Evolutionary conservation across 179 eudicot species (phyloP).

Genomic region (Corrigiola litoralis): DNA sequence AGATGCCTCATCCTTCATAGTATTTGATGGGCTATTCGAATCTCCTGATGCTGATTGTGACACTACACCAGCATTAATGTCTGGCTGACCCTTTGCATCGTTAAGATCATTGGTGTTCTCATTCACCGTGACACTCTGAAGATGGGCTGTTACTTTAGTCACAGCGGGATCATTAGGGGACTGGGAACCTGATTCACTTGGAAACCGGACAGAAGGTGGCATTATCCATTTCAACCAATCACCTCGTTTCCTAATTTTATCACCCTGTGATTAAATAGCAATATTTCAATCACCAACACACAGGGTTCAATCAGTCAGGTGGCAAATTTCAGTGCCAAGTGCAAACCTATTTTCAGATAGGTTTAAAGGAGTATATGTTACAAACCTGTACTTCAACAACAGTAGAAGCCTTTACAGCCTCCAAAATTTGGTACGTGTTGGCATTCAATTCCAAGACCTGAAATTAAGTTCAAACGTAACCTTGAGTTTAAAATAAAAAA

Average conservation of each 20-base stretch:
- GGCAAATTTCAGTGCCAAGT: not conserved
- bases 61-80: not conserved
- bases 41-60: too few species aligned
- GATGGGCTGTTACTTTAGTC: conserved; percentile 31
- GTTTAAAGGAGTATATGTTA: not conserved
- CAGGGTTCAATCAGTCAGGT: not conserved
- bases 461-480: conserved; percentile 4
- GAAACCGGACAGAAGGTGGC: conserved; percentile 40
- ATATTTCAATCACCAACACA: too few species aligned
- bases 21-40: conserved; percentile 9
- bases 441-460: conserved; percentile 64
- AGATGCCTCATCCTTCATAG: conserved; percentile 8
- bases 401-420: conserved; percentile 50
- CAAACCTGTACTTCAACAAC: conserved; percentile 77
- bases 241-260: conserved; percentile 60
- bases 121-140: conserved; percentile 45
- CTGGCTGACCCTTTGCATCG: not conserved
- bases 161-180: conserved; percentile 27
- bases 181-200: conserved; percentile 36
- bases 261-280: conserved; percentile 56
- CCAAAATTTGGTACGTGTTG: conserved; percentile 54
- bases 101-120: conserved; percentile 23
- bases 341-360: not conserved
- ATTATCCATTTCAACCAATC: conserved; percentile 74
- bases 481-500: not conserved